Evolutionary conservation across 345 rosid species (phyloP), one percentile per base, ranked within the genome.

Genomic region (Eucalyptus sideroxylon): DNA sequence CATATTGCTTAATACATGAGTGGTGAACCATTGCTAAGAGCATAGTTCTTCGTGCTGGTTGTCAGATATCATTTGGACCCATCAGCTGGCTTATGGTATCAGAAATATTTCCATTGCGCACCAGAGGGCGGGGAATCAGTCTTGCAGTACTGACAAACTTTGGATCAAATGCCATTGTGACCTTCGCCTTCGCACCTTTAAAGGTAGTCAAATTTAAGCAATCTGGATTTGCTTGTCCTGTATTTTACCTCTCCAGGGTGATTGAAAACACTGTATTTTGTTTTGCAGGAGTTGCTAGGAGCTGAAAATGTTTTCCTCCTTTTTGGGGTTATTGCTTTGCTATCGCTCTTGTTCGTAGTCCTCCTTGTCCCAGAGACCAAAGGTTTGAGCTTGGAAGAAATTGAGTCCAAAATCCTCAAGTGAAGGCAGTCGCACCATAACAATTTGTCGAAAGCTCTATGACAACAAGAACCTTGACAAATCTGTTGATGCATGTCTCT

Each of bases 61-160:
- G 88, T 90, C 93, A 97, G 99, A 93, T 98, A 89, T 98, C 99
- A 24, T 97, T 97, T 87, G 99, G 99, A 83, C 99, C 99, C n/a
- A 97, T 98, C 92, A 97, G 99, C 91, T 97, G 99, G 99, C 94
- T 98, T 90, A 98, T 98, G 99, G 99, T 97, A 92, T 97, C 99
- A 1, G 99, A 97, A 93, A 94, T 98, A 88, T 98, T 96, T 89
- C 99, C 99, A 5, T 91, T 98, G 44, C 97, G 97, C 44, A 93
- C 98, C 89, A 94, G 99, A 90, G 99, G 99, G 47, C 94, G 94
- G 89, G 99, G 99, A 87, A 97, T 98, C 86, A 93, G 99, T 92
- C 95, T 96, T 67, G 99, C 98, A 13, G 99, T 97, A 89, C 98
- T 98, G 42, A 94, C 96, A 59, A 98, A 97, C 94, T 98, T 98